These are phyloP conservation scores for Pleurotus sapidus DNA, from an alignment of 768 basidiomycete genomes.

Conservation along the genomic window DNA sequence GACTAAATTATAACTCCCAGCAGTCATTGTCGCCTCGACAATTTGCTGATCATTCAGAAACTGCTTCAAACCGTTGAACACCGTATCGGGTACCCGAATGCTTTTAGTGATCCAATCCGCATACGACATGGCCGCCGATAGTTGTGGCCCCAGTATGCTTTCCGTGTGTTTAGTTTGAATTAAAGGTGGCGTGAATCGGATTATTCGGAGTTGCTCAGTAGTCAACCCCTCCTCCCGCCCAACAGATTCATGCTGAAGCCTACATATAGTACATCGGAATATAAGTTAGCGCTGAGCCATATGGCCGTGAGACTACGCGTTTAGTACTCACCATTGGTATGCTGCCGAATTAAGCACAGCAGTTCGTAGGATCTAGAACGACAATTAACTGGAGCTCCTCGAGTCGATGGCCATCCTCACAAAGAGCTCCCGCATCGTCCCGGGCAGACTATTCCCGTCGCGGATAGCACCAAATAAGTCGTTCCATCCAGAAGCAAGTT, in stretches of 20 bases:
- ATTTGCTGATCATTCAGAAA: slow-evolving; percentile 23
- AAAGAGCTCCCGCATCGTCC: slow-evolving; percentile 32
- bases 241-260: slow-evolving; percentile 29
- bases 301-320: too few relatives aligned
- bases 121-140: slow-evolving; percentile 23
- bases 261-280: background rate
- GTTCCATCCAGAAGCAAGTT: slow-evolving; percentile 31
- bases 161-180: slow-evolving; percentile 9
- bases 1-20: slow-evolving; percentile 27
- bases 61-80: slow-evolving; percentile 19
- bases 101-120: slow-evolving; percentile 25
- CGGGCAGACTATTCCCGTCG: slow-evolving; percentile 24
- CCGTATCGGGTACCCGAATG: slow-evolving; percentile 19
- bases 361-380: slow-evolving; percentile 8
- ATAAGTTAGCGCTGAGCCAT: too few relatives aligned
- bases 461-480: slow-evolving; percentile 27
- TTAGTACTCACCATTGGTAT: slow-evolving; percentile 25
- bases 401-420: slow-evolving; percentile 15
- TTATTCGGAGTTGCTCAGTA: slow-evolving; percentile 21
- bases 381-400: background rate
- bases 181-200: slow-evolving; percentile 21
- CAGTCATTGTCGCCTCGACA: slow-evolving; percentile 25
- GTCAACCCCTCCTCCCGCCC: slow-evolving; percentile 27
- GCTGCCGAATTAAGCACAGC: slow-evolving; percentile 25
- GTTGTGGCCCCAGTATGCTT: slow-evolving; percentile 17